Conservation (phyloP, 257 asterid genomes). For the Echium plantagineum region DNA sequence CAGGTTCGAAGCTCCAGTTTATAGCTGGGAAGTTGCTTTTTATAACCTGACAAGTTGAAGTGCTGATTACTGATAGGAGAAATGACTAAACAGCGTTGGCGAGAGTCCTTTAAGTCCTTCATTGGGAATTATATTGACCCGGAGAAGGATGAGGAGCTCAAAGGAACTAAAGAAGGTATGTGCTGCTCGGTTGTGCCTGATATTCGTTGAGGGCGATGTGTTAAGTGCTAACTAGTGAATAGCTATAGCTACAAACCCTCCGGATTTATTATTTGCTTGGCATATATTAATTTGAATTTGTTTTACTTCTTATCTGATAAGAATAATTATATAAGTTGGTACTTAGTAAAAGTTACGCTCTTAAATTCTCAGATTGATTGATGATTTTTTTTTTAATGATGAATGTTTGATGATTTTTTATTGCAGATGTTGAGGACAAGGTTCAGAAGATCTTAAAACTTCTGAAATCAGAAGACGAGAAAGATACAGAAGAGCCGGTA, state of each 20-base stretch:
- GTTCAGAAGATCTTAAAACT: slow-evolving; percentile 52
- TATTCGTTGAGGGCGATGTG: neutral
- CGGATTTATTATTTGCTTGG: neutral
- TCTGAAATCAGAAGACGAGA: slow-evolving; percentile 38
- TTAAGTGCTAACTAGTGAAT: neutral
- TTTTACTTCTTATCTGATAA: too few species aligned
- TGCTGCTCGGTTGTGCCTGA: slow-evolving; percentile 2
- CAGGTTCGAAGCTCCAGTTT: slow-evolving; percentile 14
- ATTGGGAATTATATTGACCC: slow-evolving; percentile 43
- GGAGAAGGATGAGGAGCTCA: slow-evolving; percentile 44
- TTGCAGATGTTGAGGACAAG: slow-evolving; percentile 63
- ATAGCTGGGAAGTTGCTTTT: slow-evolving; percentile 4
- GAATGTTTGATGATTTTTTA: neutral
- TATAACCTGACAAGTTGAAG: neutral
- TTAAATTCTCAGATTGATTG: neutral
- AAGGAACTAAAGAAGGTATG: slow-evolving; percentile 54
- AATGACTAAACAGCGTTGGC: slow-evolving; percentile 55
- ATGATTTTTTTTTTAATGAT: neutral
- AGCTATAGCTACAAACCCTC: neutral
- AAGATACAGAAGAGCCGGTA: slow-evolving; percentile 43
- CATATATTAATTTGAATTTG: too few species aligned
- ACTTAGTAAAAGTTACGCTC: neutral
- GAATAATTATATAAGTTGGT: neutral
- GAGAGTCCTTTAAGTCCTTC: slow-evolving; percentile 39
- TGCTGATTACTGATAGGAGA: slow-evolving; percentile 5